These are phyloP conservation scores for Alternaria burnsii DNA, from an alignment of 2,329 filamentous ascomycete genomes.

Conservation along the genomic window DNA sequence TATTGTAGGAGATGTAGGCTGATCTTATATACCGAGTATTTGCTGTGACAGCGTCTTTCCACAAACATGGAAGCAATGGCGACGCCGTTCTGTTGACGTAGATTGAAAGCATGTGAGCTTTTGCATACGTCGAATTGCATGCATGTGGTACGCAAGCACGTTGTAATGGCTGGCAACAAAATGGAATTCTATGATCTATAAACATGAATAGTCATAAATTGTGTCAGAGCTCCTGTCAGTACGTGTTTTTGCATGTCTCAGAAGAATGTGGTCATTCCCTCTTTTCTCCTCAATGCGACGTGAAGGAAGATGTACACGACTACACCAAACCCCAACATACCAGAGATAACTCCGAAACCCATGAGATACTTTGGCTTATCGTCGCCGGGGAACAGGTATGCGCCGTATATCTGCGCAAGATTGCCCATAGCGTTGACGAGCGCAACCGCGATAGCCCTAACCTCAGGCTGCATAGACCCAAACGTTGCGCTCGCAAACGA, in stretches of 20 bases:
- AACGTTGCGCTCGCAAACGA: constrained; percentile 64
- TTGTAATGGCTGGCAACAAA: neutral
- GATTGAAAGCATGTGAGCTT: neutral
- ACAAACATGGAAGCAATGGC: neutral
- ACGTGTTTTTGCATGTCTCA: neutral
- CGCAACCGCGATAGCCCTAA: constrained; percentile 62
- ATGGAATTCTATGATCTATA: neutral
- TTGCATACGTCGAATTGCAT: neutral
- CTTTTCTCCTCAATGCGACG: constrained; percentile 35
- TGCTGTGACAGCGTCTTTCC: neutral
- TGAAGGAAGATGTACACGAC: constrained; percentile 42
- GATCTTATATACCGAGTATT: neutral
- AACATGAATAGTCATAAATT: neutral
- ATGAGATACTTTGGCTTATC: constrained; percentile 58
- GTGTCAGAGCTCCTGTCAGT: neutral
- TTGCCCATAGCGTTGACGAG: constrained; percentile 65
- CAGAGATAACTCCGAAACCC: constrained; percentile 38
- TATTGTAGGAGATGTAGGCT: neutral
- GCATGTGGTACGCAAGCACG: neutral
- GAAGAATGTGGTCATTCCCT: constrained; percentile 23
- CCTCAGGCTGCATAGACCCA: constrained; percentile 58
- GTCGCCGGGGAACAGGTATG: constrained; percentile 59
- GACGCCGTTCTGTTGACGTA: neutral
- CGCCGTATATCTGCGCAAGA: constrained; percentile 64
- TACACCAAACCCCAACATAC: constrained; percentile 44